phyloP scores from a whole-genome alignment of 306 rosid genomes.

The Luffa acutangula region DNA sequence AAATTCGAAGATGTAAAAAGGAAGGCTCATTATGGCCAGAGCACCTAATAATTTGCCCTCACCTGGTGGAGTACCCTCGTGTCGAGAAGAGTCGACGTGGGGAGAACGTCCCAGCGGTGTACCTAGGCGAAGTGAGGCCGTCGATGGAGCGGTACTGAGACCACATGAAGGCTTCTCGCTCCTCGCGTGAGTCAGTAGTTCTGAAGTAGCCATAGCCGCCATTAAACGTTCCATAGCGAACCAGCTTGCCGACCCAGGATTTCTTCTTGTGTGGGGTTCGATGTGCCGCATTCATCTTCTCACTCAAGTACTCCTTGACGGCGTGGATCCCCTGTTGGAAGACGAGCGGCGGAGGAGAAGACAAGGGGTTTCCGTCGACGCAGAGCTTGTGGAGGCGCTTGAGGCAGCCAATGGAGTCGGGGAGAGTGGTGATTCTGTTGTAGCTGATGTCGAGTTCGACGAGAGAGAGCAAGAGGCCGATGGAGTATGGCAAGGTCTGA shows the following conservation, averaged over 20 bases:
- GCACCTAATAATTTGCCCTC: not conserved
- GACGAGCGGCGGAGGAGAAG: constrained; percentile 51
- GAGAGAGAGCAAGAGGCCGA: constrained; percentile 70
- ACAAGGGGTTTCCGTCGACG: constrained; percentile 74
- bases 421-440: constrained; percentile 49
- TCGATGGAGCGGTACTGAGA: constrained; percentile 51
- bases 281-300: constrained; percentile 43
- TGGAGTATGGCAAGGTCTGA: constrained; percentile 51
- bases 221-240: constrained; percentile 24
- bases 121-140: constrained; percentile 56
- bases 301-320: constrained; percentile 49
- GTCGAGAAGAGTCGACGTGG: constrained; percentile 80
- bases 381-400: constrained; percentile 47
- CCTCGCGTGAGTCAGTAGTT: constrained; percentile 15
- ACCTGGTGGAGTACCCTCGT: constrained; percentile 30
- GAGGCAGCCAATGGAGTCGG: constrained; percentile 62
- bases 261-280: constrained; percentile 38
- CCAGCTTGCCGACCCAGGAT: constrained; percentile 57
- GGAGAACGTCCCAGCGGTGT: constrained; percentile 46
- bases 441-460: constrained; percentile 72
- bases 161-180: constrained; percentile 29
- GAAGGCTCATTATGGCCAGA: too few relatives aligned
- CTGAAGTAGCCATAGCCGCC: constrained; percentile 9
- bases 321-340: constrained; percentile 51
- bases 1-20: too few relatives aligned